phyloP scores from a whole-genome alignment of 768 basidiomycete genomes.

The Podaxis sp. region DNA sequence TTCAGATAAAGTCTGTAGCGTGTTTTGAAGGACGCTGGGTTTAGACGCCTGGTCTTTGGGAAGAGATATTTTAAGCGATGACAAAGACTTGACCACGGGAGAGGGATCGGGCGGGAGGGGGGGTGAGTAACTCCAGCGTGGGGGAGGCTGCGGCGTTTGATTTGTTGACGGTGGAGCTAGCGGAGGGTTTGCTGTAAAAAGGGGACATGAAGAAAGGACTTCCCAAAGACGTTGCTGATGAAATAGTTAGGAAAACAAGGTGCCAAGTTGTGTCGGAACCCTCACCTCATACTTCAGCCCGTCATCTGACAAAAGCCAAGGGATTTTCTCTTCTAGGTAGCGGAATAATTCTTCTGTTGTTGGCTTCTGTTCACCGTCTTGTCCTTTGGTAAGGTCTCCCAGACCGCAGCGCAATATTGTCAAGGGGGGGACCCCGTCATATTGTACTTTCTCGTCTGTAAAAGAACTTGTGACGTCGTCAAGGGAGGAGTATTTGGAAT shows the following conservation, averaged over 20 bases:
- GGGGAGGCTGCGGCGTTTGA: constrained; percentile 18
- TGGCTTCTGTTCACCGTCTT: constrained; percentile 35
- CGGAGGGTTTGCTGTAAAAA: constrained; percentile 43
- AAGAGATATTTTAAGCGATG: constrained; percentile 34
- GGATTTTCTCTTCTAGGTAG: constrained; percentile 54
- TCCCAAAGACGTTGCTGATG: constrained; percentile 57
- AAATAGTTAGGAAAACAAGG: not conserved
- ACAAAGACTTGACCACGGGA: constrained; percentile 37
- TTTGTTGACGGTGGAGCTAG: constrained; percentile 21
- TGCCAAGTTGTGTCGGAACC: not conserved
- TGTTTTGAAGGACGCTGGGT: constrained; percentile 51
- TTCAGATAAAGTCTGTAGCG: constrained; percentile 64
- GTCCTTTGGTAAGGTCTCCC: constrained; percentile 42
- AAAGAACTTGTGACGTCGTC: constrained; percentile 37
- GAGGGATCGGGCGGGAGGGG: constrained; percentile 35
- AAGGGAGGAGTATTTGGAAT: constrained; percentile 45
- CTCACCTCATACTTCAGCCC: constrained; percentile 57
- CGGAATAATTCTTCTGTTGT: constrained; percentile 62
- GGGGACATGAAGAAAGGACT: constrained; percentile 49
- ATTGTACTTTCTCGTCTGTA: constrained; percentile 27
- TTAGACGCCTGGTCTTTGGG: constrained; percentile 31
- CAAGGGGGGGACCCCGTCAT: constrained; percentile 42
- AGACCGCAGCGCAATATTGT: constrained; percentile 67
- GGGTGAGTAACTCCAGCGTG: constrained; percentile 41
- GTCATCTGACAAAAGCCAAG: constrained; percentile 55